These are phyloP conservation scores for Hymenoscyphus fructigenus DNA, from an alignment of 2,329 filamentous ascomycete genomes.

Conservation along the genomic window DNA sequence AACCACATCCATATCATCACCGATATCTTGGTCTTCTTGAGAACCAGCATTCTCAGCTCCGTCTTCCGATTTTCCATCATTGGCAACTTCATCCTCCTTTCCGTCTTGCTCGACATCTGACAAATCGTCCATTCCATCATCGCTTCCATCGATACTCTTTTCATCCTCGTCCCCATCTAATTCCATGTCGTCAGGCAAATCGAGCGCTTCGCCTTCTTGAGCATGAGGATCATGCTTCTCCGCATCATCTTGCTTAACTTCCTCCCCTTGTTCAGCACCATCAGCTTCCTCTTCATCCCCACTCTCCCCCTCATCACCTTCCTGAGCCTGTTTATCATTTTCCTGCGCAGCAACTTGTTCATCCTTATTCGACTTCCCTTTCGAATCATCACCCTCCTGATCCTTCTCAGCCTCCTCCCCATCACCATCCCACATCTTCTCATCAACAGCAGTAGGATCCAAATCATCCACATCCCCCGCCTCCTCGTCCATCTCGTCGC, in stretches of 20 bases:
- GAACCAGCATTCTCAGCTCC: constrained; percentile 40
- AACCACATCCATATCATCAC: constrained; percentile 36
- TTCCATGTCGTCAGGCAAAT: constrained; percentile 70
- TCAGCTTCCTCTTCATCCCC: constrained; percentile 56
- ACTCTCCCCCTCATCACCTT: constrained; percentile 49
- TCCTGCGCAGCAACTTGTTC: constrained; percentile 45
- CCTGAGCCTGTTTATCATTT: constrained; percentile 60
- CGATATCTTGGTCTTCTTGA: constrained; percentile 41
- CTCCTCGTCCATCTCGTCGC: constrained; percentile 84
- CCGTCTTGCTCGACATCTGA: constrained; percentile 46
- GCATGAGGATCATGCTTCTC: constrained; percentile 66
- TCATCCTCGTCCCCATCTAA: constrained; percentile 61
- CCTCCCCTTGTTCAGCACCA: constrained; percentile 58
- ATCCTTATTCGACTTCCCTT: constrained; percentile 66
- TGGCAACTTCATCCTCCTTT: constrained; percentile 39
- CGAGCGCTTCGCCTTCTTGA: constrained; percentile 65
- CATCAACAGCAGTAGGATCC: constrained; percentile 86
- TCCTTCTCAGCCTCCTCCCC: constrained; percentile 80
- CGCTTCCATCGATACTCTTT: constrained; percentile 44
- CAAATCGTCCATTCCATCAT: constrained; percentile 53
- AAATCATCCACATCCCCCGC: constrained; percentile 87
- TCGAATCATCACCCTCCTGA: constrained; percentile 70
- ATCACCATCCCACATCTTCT: constrained; percentile 97
- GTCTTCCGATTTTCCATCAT: constrained; percentile 47
- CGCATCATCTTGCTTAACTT: constrained; percentile 53